Conservation (phyloP, 75 land plant genomes). For the Selaginella tamariscina region DNA sequence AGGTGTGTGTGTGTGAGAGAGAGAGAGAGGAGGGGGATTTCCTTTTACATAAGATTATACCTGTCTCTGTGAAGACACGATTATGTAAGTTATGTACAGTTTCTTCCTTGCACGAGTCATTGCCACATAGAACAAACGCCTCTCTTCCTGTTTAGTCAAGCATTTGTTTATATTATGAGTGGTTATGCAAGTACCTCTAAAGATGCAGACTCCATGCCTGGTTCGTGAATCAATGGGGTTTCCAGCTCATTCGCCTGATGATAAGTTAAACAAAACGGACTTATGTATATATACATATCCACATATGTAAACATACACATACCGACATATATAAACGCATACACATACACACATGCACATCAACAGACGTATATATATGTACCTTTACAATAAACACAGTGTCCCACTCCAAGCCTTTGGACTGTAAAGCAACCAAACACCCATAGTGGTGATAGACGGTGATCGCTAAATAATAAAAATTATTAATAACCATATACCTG, state of each 20-base stretch:
- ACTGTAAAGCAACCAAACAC: conserved; percentile 58
- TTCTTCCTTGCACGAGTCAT: conserved; percentile 95
- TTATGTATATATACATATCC: too few species aligned
- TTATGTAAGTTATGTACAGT: conserved; percentile 58
- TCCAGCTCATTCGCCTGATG: conserved; percentile 76
- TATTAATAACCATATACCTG: conserved; percentile 39
- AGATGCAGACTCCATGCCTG: conserved; percentile 37
- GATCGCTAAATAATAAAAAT: background rate
- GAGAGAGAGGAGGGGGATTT: too few species aligned
- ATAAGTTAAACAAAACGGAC: too few species aligned
- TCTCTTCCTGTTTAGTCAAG: conserved; percentile 56
- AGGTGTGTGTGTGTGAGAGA: background rate
- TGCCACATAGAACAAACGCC: conserved; percentile 83
- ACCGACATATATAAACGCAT: too few species aligned
- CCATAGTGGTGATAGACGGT: too few species aligned
- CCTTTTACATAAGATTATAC: too few species aligned
- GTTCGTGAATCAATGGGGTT: conserved; percentile 81
- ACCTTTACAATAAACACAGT: conserved; percentile 96
- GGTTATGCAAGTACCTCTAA: conserved; percentile 44
- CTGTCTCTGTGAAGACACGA: conserved; percentile 69
- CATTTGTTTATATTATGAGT: too few species aligned
- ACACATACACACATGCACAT: too few species aligned
- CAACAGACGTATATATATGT: too few species aligned
- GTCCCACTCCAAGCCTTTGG: conserved; percentile 98
- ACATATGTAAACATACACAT: too few species aligned